Conservation (phyloP, 495 filamentous ascomycete species). For the Aspergillus bridgeri region DNA sequence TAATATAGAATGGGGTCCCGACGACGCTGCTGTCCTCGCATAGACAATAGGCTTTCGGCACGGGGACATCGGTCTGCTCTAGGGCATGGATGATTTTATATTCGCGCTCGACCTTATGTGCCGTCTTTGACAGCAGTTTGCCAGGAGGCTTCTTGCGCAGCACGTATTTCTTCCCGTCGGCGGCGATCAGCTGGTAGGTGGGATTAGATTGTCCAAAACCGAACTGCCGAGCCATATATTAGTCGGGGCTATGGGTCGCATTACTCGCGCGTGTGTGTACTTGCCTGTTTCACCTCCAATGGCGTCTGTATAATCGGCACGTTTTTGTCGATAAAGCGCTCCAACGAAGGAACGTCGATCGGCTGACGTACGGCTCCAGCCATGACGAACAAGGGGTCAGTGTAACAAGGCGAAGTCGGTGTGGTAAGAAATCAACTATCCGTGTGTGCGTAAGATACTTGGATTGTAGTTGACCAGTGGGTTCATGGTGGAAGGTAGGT, state of each 20-base stretch:
- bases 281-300: slow-evolving; percentile 83
- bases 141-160: slow-evolving; percentile 96
- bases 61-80: slow-evolving; percentile 74
- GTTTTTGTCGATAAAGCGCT: slow-evolving; percentile 69
- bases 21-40: slow-evolving; percentile 78
- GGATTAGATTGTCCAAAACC: slow-evolving; percentile 97
- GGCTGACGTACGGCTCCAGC: slow-evolving; percentile 84
- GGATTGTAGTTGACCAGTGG: slow-evolving; percentile 4
- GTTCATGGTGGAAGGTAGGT: slow-evolving; percentile 2
- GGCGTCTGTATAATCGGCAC: slow-evolving; percentile 79
- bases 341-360: slow-evolving; percentile 74
- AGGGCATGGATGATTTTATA: slow-evolving; percentile 86
- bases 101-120: slow-evolving; percentile 94
- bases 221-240: slow-evolving; percentile 54
- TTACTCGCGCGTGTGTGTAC: slow-evolving; percentile 8
- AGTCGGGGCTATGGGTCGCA: slow-evolving; percentile 1
- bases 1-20: slow-evolving; percentile 93
- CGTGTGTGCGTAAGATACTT: background rate
- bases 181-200: slow-evolving; percentile 80
- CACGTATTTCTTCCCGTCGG: slow-evolving; percentile 67
- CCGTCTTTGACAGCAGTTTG: slow-evolving; percentile 83
- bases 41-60: slow-evolving; percentile 78
- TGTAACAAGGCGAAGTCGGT: background rate
- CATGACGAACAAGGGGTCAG: slow-evolving; percentile 49
- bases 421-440: background rate